These are phyloP conservation scores for Elsinoe australis DNA, from an alignment of 2,329 filamentous ascomycete species.

Conservation along the genomic window DNA sequence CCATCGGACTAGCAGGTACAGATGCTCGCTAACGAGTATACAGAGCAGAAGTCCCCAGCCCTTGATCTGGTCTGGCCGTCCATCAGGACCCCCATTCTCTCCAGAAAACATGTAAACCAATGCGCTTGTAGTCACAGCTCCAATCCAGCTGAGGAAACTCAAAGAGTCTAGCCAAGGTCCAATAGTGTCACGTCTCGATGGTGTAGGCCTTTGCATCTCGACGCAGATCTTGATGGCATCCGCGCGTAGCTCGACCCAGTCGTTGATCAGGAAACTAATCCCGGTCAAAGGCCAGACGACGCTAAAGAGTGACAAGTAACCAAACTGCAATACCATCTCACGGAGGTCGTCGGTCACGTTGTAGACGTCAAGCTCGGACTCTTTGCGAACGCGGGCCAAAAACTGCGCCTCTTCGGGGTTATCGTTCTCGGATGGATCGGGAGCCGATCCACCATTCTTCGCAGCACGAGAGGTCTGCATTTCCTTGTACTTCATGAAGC, in stretches of 20 bases:
- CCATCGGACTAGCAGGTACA: constrained; percentile 72
- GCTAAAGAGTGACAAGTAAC: constrained; percentile 84
- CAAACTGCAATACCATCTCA: constrained; percentile 80
- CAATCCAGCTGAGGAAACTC: constrained; percentile 87
- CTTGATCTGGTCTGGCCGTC: constrained; percentile 61
- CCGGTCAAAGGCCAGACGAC: constrained; percentile 92
- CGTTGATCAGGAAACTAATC: constrained; percentile 83
- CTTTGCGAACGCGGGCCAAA: constrained; percentile 69
- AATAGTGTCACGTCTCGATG: constrained; percentile 85
- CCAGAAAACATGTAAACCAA: constrained; percentile 84
- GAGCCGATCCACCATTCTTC: constrained; percentile 48
- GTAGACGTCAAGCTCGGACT: constrained; percentile 75
- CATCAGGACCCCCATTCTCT: constrained; percentile 56
- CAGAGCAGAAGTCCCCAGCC: constrained; percentile 74
- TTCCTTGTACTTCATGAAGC: constrained; percentile 70
- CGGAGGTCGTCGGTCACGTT: constrained; percentile 85
- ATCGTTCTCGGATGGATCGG: constrained; percentile 48
- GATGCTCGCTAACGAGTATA: constrained; percentile 79
- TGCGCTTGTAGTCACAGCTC: constrained; percentile 77
- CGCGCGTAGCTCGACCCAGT: constrained; percentile 89
- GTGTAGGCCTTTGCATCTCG: constrained; percentile 80
- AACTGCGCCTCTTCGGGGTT: constrained; percentile 71
- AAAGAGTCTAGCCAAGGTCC: constrained; percentile 84
- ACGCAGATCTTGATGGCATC: constrained; percentile 92
- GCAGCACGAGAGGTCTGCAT: constrained; percentile 54